Percentiles rank a stretch among this genome's conserved stretches.
Conservation (phyloP, 2,329 filamentous ascomycete genomes). For the Tricladium varicosporioides region DNA sequence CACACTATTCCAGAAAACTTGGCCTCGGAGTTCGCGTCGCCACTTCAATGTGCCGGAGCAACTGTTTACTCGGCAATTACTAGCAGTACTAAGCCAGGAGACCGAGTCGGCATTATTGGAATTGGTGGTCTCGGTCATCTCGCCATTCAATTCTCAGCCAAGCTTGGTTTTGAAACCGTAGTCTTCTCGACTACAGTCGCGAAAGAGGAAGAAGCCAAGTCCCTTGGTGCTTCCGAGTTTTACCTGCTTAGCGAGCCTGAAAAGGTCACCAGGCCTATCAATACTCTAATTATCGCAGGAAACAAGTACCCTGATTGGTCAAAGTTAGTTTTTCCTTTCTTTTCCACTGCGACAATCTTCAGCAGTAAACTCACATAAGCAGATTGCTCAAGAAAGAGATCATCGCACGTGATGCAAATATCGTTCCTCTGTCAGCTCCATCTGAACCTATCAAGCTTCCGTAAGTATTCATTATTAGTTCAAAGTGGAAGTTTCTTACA, state of each 20-base stretch:
- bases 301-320: conserved; percentile 38
- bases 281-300: conserved; percentile 22
- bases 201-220: conserved; percentile 57
- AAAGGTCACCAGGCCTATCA: conserved; percentile 19
- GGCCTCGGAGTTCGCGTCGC: conserved; percentile 37
- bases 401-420: conserved; percentile 47
- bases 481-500: too few species aligned
- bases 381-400: conserved; percentile 15
- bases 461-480: background rate
- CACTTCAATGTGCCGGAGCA: conserved; percentile 44
- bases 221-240: conserved; percentile 55
- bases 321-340: conserved; percentile 12
- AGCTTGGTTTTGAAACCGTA: conserved; percentile 58
- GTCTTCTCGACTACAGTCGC: conserved; percentile 51
- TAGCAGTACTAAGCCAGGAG: conserved; percentile 22
- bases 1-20: conserved; percentile 39
- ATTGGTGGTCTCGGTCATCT: conserved; percentile 60
- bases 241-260: conserved; percentile 28
- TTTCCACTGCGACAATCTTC: background rate
- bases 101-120: conserved; percentile 43
- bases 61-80: conserved; percentile 40
- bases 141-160: conserved; percentile 57
- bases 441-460: conserved; percentile 9
- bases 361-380: background rate
- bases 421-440: conserved; percentile 42